Evolutionary conservation across 2,329 filamentous ascomycete genomes (phyloP), one percentile per base, ranked within the genome.

Genomic region (Tolypocladium nubicola): DNA sequence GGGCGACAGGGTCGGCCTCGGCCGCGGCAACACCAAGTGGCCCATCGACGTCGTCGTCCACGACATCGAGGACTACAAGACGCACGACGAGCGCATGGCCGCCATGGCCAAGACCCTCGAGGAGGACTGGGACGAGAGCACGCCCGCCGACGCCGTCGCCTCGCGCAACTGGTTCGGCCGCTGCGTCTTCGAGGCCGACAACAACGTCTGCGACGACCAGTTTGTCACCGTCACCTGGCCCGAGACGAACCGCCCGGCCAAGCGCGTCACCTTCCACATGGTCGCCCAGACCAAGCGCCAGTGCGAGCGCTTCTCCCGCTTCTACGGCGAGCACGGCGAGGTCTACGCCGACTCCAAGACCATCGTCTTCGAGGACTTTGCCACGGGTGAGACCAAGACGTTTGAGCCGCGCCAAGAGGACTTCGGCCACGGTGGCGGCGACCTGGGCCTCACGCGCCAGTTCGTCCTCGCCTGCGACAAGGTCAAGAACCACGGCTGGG

Each of bases 131-230:
- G 74, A 78, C 16, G 67, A 72, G 1, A 67, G 71, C 8, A 82
- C 77, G 0, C 75, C 79, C 4, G 70, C 74, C 56, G 66, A 72
- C 1, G 73, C 77, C n/a, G 68, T 80, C 1, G 75, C 76, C 3
- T 73, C 74, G 6, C 75, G 79, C 11, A 86, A 86, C 62, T 88
- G 91, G 90, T 97, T 91, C 67, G 94, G 94, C 0, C 84, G 93
- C n/a, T 99, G 94, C 68, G 94, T 97, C 1, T 97, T 86, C 73
- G 94, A 97, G 69, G 79, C 86, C 5, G 91, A 96, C 73, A 99
- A 97, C 72, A 86, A 95, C 66, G 94, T 97, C 47, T 90, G 86
- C 66, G 94, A 99, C 70, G 90, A 97, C 66, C 93, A 97, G 70
- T 81, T 87, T 33, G 94, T 97, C 23, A 93, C 88, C 0, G 83